These are phyloP conservation scores for Ceratocystis alfenasii DNA, from an alignment of 2,329 filamentous ascomycete genomes.

Conservation along the genomic window DNA sequence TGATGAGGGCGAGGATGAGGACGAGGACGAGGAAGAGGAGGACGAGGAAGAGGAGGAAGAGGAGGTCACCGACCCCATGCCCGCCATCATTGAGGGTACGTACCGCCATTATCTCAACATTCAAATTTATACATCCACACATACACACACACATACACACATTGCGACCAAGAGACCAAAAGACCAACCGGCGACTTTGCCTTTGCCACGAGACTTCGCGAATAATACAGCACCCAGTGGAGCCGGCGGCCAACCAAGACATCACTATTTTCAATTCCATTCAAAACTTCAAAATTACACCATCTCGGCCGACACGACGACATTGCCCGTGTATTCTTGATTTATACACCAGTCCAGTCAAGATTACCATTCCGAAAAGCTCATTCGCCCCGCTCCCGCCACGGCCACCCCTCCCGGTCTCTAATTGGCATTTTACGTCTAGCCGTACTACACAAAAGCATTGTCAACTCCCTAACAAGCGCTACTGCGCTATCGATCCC, in stretches of 20 bases:
- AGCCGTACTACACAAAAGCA: not conserved
- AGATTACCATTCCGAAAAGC: not conserved
- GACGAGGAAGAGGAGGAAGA: conserved; percentile 69
- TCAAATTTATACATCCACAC: not conserved
- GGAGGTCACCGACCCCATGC: conserved; percentile 78
- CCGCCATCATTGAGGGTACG: conserved; percentile 83
- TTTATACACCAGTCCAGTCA: not conserved
- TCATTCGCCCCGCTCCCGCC: not conserved
- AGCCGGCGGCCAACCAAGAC: not conserved
- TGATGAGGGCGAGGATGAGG: conserved; percentile 40
- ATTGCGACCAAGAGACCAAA: not conserved
- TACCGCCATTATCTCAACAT: conserved; percentile 21
- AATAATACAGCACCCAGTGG: not conserved
- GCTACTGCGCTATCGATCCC: no score
- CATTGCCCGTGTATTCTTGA: not conserved
- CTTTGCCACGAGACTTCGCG: not conserved
- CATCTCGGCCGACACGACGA: not conserved
- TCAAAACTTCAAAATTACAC: not conserved
- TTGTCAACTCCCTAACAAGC: not conserved
- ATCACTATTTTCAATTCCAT: not conserved
- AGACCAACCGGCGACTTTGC: conserved; percentile 15
- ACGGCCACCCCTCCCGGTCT: not conserved
- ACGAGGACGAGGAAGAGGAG: conserved; percentile 48
- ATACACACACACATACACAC: not conserved
- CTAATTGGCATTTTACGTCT: not conserved